phyloP scores from a whole-genome alignment of 2,329 filamentous ascomycete genomes.

The Colletotrichum musae region DNA sequence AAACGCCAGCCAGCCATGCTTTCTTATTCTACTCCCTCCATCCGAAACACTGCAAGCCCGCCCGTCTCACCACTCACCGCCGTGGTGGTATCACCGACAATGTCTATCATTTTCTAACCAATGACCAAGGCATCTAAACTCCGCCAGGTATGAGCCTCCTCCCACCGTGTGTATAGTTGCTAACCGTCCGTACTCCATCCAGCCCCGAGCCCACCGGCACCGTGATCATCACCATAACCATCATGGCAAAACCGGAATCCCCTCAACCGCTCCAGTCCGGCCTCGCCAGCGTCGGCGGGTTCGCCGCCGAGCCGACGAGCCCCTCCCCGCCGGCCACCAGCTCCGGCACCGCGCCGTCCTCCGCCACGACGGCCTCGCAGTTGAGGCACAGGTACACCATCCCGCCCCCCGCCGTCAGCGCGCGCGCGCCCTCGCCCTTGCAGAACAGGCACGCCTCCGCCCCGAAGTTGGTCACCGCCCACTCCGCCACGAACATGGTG shows the following conservation, averaged over 20 bases:
- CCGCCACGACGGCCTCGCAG: slow-evolving; percentile 48
- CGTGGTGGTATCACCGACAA: slow-evolving; percentile 15
- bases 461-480: slow-evolving; percentile 45
- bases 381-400: slow-evolving; percentile 52
- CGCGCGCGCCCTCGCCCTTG: slow-evolving; percentile 36
- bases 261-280: slow-evolving; percentile 8
- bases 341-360: slow-evolving; percentile 6
- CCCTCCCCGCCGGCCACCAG: slow-evolving; percentile 20
- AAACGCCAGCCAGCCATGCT: slow-evolving; percentile 2
- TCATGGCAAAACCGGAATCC: too few relatives aligned
- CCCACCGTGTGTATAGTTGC: too few relatives aligned
- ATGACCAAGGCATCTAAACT: background rate
- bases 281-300: slow-evolving; percentile 10
- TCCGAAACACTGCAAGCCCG: slow-evolving; percentile 29
- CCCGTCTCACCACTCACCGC: slow-evolving; percentile 25
- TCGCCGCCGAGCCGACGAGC: slow-evolving; percentile 38
- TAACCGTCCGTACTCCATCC: too few relatives aligned
- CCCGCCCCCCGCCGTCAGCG: slow-evolving; percentile 20
- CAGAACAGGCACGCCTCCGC: slow-evolving; percentile 51
- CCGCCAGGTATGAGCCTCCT: too few relatives aligned
- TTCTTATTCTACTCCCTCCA: slow-evolving; percentile 1
- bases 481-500: slow-evolving; percentile 47
- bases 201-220: too few relatives aligned
- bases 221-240: too few relatives aligned
- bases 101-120: background rate